Percentiles rank a stretch among this genome's conserved stretches.
phyloP scores from a whole-genome alignment of 2,329 filamentous ascomycete species.

The Atkinsonella hypoxylon region DNA sequence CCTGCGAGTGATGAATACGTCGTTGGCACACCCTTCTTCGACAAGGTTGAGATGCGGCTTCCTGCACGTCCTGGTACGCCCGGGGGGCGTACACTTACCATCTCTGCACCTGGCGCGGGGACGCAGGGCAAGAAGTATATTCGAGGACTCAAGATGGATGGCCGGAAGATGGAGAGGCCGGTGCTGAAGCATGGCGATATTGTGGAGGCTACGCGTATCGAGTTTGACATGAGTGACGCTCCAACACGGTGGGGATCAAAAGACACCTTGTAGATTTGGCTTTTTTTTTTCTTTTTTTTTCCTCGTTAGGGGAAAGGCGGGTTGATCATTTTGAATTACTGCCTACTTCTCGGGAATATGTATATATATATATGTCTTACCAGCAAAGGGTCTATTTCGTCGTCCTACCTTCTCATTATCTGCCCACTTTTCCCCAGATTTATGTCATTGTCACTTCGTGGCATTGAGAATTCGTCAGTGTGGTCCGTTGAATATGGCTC shows the following conservation, averaged over 20 bases:
- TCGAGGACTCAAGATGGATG: constrained; percentile 28
- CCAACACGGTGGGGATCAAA: constrained; percentile 16
- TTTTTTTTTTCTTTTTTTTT: no score
- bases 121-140: constrained; percentile 24
- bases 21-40: constrained; percentile 33
- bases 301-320: no score
- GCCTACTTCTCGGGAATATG: no score
- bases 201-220: constrained; percentile 25
- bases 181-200: constrained; percentile 28
- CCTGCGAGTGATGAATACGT: constrained; percentile 32
- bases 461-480: neutral
- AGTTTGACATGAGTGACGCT: constrained; percentile 31
- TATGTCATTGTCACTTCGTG: no score
- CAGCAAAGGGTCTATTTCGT: no score
- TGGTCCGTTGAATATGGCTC: constrained; percentile 17
- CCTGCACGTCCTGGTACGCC: constrained; percentile 16
- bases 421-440: no score
- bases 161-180: constrained; percentile 19
- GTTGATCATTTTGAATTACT: no score
- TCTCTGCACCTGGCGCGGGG: constrained; percentile 28
- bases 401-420: no score
- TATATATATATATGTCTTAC: no score
- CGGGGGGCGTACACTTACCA: constrained; percentile 18
- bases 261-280: constrained; percentile 1
- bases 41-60: constrained; percentile 26